These are phyloP conservation scores for Fusarium poae DNA, from an alignment of 2,329 filamentous ascomycete genomes.

Conservation along the genomic window DNA sequence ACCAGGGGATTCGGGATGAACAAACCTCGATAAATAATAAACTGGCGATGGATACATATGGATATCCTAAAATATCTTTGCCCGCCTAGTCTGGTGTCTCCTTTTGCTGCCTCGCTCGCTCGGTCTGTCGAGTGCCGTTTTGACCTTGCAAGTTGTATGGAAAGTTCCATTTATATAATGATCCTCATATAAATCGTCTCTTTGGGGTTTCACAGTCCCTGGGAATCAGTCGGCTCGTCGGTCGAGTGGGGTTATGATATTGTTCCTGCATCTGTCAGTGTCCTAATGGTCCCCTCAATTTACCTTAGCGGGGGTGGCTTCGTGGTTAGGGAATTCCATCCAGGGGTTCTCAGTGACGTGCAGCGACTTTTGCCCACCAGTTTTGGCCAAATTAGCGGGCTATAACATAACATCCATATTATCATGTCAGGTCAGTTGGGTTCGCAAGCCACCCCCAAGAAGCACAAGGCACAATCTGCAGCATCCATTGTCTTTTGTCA, in stretches of 20 bases:
- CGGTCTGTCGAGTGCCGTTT: background rate
- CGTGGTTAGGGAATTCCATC: slow-evolving; percentile 26
- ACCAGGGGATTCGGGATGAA: slow-evolving; percentile 27
- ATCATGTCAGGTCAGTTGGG: background rate
- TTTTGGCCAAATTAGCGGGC: slow-evolving; percentile 19
- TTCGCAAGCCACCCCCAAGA: slow-evolving; percentile 4
- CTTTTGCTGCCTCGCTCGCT: background rate
- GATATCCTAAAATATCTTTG: slow-evolving; percentile 5
- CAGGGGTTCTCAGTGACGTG: slow-evolving; percentile 32
- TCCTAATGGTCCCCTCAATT: slow-evolving; percentile 35
- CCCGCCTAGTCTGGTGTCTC: background rate
- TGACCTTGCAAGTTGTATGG: background rate
- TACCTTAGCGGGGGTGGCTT: slow-evolving; percentile 42
- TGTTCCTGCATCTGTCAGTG: slow-evolving; percentile 52
- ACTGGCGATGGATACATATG: slow-evolving; percentile 41
- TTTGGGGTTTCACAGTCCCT: slow-evolving; percentile 12
- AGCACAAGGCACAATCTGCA: slow-evolving; percentile 14
- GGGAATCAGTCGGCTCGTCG: slow-evolving; percentile 45
- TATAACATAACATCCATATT: slow-evolving; percentile 1
- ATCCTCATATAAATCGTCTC: slow-evolving; percentile 19
- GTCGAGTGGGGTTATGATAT: slow-evolving; percentile 48
- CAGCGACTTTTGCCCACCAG: slow-evolving; percentile 10
- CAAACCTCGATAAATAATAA: slow-evolving; percentile 2
- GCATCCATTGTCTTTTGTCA: slow-evolving; percentile 4
- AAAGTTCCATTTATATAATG: slow-evolving; percentile 10